Percentiles rank a stretch among this genome's conserved stretches.
Conservation (phyloP, 2,329 filamentous ascomycete genomes). For the Trichoderma simmonsii region DNA sequence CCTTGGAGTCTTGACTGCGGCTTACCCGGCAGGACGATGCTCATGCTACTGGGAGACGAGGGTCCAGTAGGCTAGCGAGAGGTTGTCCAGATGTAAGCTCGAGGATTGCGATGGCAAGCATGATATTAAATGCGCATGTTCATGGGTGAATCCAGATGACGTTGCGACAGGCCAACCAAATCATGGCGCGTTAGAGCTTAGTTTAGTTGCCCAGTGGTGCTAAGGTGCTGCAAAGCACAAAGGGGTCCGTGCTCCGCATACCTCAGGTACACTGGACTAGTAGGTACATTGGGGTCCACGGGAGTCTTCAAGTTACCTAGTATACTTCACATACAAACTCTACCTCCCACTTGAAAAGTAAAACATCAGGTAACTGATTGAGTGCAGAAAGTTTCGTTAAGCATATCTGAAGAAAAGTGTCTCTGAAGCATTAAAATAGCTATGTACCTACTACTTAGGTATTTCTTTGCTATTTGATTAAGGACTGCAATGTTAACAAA, state of each 20-base stretch:
- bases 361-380: neutral
- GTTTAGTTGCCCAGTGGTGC: neutral
- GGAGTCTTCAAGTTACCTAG: neutral
- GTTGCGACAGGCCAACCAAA: neutral
- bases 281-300: neutral
- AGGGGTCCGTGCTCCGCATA: neutral
- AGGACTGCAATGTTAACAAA: neutral
- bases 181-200: neutral
- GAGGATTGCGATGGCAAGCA: neutral
- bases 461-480: too few relatives aligned
- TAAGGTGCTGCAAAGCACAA: neutral
- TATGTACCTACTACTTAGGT: too few relatives aligned
- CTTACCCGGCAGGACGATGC: constrained; percentile 74
- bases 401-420: neutral
- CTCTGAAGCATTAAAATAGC: neutral
- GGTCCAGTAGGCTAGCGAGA: constrained; percentile 1
- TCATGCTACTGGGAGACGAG: constrained; percentile 52
- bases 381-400: neutral
- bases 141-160: neutral
- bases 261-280: neutral
- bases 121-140: neutral
- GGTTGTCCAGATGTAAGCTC: constrained; percentile 12
- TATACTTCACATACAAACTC: neutral
- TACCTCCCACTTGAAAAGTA: neutral
- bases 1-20: constrained; percentile 75